Conservation (phyloP, 352 stramenopile genomes). For the Aphanomyces stellatus region DNA sequence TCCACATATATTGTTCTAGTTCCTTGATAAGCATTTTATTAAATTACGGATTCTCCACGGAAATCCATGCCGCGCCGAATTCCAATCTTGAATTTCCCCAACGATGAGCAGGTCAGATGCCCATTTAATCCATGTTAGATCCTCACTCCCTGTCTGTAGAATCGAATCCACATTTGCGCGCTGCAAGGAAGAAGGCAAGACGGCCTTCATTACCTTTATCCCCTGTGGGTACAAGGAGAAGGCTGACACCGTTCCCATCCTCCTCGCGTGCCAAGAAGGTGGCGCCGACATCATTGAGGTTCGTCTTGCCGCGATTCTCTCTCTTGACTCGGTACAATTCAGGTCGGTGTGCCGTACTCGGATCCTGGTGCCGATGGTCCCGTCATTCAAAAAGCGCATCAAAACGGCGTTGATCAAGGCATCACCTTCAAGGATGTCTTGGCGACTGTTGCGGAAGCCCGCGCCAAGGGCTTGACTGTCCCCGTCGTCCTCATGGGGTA, state of each 20-base stretch:
- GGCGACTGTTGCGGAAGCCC: constrained; percentile 85
- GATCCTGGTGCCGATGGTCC: constrained; percentile 97
- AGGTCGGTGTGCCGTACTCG: constrained; percentile 97
- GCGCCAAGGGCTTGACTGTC: constrained; percentile 85
- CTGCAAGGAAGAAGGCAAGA: constrained; percentile 53
- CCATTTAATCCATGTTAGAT: neutral
- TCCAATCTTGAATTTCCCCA: neutral
- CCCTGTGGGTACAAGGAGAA: constrained; percentile 92
- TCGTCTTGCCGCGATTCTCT: neutral
- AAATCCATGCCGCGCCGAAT: neutral
- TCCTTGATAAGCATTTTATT: no score
- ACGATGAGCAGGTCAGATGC: constrained; percentile 27
- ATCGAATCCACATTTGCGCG: constrained; percentile 6
- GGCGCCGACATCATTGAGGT: constrained; percentile 95
- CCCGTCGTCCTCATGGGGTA: constrained; percentile 98
- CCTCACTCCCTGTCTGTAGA: neutral
- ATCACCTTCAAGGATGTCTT: constrained; percentile 92
- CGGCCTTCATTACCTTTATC: constrained; percentile 96
- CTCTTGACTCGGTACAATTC: neutral
- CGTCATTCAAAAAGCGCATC: constrained; percentile 94
- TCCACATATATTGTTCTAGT: no score
- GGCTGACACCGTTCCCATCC: constrained; percentile 92
- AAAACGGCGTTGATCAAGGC: constrained; percentile 91
- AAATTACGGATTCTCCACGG: neutral
- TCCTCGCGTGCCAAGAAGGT: constrained; percentile 94